Conservation (phyloP, 2,329 filamentous ascomycete species). For the Trichoderma koningiopsis region DNA sequence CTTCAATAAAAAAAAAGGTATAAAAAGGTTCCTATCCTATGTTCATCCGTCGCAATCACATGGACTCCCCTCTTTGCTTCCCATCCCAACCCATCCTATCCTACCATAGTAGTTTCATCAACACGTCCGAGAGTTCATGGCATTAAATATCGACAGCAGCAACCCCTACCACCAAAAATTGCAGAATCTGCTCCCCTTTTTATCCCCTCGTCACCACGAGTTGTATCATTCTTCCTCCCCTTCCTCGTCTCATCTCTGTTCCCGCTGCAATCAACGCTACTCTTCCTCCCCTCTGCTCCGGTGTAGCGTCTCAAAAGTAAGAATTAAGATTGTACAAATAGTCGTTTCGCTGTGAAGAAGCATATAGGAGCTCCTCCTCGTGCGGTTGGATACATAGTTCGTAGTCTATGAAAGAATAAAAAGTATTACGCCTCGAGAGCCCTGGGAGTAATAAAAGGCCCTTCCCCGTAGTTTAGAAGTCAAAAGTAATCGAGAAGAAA, state of each 20-base stretch:
- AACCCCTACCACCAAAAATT: neutral
- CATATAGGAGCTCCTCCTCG: neutral
- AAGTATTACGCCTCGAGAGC: slow-evolving; percentile 16
- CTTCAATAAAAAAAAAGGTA: slow-evolving; percentile 15
- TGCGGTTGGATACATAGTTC: slow-evolving; percentile 22
- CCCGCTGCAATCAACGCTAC: slow-evolving; percentile 18
- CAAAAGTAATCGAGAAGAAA: neutral
- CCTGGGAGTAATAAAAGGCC: neutral
- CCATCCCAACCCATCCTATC: neutral
- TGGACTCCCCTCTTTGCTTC: slow-evolving; percentile 6
- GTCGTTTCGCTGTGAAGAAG: slow-evolving; percentile 21
- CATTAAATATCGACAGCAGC: slow-evolving; percentile 11
- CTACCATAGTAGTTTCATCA: neutral
- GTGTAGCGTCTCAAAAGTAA: slow-evolving; percentile 24
- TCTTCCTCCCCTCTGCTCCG: neutral
- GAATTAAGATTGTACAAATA: slow-evolving; percentile 25
- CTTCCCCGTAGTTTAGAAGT: slow-evolving; percentile 2
- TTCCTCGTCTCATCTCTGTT: neutral
- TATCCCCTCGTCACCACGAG: neutral
- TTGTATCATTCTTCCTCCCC: neutral
- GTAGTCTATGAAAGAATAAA: slow-evolving; percentile 19
- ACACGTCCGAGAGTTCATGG: slow-evolving; percentile 19
- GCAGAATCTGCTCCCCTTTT: neutral
- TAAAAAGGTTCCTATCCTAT: slow-evolving; percentile 21
- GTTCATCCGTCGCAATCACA: slow-evolving; percentile 19